Percentiles rank a stretch among this genome's conserved stretches.
Conservation (phyloP, 2,329 filamentous ascomycete species). For the Cordyceps pruinosa region DNA sequence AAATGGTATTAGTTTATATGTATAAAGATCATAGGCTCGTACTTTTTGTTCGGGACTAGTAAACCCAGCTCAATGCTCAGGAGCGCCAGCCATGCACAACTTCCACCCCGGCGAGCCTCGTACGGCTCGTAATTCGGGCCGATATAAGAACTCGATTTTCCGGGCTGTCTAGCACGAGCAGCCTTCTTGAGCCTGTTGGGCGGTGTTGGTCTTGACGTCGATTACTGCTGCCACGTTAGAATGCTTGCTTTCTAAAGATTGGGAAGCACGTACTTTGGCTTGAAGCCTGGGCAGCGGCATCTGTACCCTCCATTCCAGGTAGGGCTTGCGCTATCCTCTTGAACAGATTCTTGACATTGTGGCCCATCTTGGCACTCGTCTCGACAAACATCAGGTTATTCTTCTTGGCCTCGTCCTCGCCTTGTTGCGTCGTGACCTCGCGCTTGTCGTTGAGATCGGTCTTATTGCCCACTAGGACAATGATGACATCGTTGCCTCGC, state of each 20-base stretch:
- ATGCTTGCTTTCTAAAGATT: neutral
- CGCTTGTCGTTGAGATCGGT: slow-evolving; percentile 97
- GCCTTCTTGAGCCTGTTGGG: slow-evolving; percentile 63
- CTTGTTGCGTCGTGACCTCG: slow-evolving; percentile 92
- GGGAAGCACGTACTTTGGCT: slow-evolving; percentile 64
- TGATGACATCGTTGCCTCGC: slow-evolving; percentile 96
- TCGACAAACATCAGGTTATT: slow-evolving; percentile 99
- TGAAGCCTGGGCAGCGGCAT: slow-evolving; percentile 63
- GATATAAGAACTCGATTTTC: neutral
- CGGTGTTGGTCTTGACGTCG: slow-evolving; percentile 78
- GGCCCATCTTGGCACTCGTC: slow-evolving; percentile 93
- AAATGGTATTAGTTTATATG: slow-evolving; percentile 11
- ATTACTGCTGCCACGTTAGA: slow-evolving; percentile 58
- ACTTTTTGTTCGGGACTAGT: slow-evolving; percentile 4
- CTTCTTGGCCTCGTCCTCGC: slow-evolving; percentile 96
- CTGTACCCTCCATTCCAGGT: slow-evolving; percentile 92
- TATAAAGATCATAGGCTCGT: slow-evolving; percentile 14
- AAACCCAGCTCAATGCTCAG: slow-evolving; percentile 11
- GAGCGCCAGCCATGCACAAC: slow-evolving; percentile 6
- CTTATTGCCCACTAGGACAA: slow-evolving; percentile 97
- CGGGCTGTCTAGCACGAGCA: slow-evolving; percentile 40
- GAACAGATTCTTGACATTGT: slow-evolving; percentile 97
- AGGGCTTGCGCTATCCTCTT: slow-evolving; percentile 96
- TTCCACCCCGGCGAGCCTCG: neutral
- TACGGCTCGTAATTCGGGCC: neutral